Evolutionary conservation across 176 grass and related monocot species (phyloP).

Genomic region (Oryza officinalis): DNA sequence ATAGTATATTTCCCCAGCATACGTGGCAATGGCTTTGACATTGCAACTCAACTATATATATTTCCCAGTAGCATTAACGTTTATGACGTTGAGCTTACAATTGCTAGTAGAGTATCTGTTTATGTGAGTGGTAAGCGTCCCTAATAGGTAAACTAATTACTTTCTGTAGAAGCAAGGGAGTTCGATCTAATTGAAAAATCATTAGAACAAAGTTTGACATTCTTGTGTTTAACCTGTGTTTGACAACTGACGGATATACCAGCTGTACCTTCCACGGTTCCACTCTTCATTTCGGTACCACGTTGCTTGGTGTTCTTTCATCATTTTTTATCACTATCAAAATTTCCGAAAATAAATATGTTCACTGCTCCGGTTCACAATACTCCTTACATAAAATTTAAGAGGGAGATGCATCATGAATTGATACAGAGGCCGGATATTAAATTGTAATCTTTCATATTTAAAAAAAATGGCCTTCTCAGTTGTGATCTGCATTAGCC

Average conservation of each 20-base stretch:
- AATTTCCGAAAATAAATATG: not conserved
- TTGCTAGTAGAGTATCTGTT: not conserved
- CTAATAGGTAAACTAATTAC: not conserved
- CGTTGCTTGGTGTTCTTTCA: not conserved
- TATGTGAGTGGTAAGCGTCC: not conserved
- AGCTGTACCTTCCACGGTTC: not conserved
- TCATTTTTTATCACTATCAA: not conserved
- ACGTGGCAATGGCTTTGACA: constrained; percentile 6
- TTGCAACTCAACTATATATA: not conserved
- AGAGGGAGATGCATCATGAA: not conserved
- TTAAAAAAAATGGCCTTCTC: not conserved
- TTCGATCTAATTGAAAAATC: not conserved
- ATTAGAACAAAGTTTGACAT: constrained; percentile 6
- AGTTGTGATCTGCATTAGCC: not conserved
- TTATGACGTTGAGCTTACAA: not conserved
- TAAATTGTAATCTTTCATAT: not conserved
- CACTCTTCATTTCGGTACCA: not conserved
- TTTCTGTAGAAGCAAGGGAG: not conserved
- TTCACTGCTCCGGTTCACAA: not conserved
- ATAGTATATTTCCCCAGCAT: not conserved
- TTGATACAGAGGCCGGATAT: no score
- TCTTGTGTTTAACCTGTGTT: not conserved
- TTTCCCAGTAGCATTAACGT: not conserved
- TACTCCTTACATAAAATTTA: not conserved
- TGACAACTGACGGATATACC: constrained; percentile 16